A percentile compares a stretch with the other conserved stretches of the same genome.
Evolutionary conservation across 495 filamentous ascomycete genomes (phyloP).

Genomic region (Hypomontagnella monticulosa): DNA sequence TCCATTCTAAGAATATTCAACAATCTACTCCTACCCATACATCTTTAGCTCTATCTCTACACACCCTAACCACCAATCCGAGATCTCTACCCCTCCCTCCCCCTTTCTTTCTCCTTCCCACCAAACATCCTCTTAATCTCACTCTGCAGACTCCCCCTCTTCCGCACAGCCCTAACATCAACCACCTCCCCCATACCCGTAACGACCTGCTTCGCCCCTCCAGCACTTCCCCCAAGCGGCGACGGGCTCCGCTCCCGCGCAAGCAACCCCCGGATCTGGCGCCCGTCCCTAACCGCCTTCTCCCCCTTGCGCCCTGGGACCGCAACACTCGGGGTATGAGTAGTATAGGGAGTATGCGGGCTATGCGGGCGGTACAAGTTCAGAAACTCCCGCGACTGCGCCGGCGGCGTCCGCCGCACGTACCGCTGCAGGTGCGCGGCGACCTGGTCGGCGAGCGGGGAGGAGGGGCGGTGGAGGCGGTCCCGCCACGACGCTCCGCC

Average conservation of each 20-base stretch:
- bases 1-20: no score
- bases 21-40: neutral
- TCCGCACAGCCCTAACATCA: conserved; percentile 30
- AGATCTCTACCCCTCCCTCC: conserved; percentile 8
- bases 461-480: conserved; percentile 20
- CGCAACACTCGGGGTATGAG: conserved; percentile 14
- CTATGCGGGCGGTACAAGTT: conserved; percentile 31
- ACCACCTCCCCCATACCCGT: conserved; percentile 12
- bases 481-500: neutral
- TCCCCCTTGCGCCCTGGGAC: conserved; percentile 19
- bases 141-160: conserved; percentile 42
- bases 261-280: conserved; percentile 12
- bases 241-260: conserved; percentile 14
- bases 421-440: conserved; percentile 11
- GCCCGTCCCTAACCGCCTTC: neutral
- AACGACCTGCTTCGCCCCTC: neutral
- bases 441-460: conserved; percentile 26
- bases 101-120: conserved; percentile 20
- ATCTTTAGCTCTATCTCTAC: neutral
- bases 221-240: conserved; percentile 1
- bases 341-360: neutral
- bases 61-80: neutral
- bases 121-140: conserved; percentile 53
- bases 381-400: conserved; percentile 36
- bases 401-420: conserved; percentile 29